These are phyloP conservation scores for Leptodontidium sp. DNA, from an alignment of 2,329 filamentous ascomycete genomes.

Conservation along the genomic window DNA sequence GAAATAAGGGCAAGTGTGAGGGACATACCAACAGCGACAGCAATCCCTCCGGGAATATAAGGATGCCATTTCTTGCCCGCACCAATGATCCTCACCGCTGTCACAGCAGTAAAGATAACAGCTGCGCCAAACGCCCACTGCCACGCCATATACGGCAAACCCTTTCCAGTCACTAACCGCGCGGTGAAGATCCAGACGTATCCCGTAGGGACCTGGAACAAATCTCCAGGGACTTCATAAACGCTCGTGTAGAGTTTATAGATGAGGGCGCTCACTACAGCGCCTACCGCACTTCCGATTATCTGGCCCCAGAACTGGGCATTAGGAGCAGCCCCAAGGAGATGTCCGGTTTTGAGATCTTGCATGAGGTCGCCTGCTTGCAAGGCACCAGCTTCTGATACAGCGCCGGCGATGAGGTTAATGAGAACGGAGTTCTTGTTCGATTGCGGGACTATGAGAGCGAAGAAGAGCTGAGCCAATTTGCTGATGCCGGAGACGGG, in stretches of 20 bases:
- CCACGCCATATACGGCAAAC: conserved; percentile 82
- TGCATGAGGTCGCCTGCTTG: conserved; percentile 98
- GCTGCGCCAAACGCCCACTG: conserved; percentile 83
- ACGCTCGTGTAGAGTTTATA: conserved; percentile 92
- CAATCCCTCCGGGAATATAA: conserved; percentile 90
- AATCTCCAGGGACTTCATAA: conserved; percentile 84
- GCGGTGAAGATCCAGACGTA: conserved; percentile 99
- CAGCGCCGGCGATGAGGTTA: conserved; percentile 91
- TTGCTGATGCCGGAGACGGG: conserved; percentile 97
- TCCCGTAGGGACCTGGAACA: conserved; percentile 93
- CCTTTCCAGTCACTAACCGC: conserved; percentile 88
- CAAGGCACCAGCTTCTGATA: conserved; percentile 84
- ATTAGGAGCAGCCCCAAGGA: conserved; percentile 89
- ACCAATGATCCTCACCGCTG: conserved; percentile 69
- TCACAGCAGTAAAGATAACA: conserved; percentile 74
- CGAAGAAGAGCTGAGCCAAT: conserved; percentile 94
- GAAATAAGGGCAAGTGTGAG: conserved; percentile 14
- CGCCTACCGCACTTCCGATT: conserved; percentile 86
- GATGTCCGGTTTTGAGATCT: conserved; percentile 94
- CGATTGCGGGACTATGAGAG: conserved; percentile 81
- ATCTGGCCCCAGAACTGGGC: conserved; percentile 98
- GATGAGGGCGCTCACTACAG: conserved; percentile 83
- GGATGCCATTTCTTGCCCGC: conserved; percentile 69
- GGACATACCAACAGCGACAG: conserved; percentile 85
- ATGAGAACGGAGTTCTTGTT: conserved; percentile 90